Evolutionary conservation across 306 rosid genomes (phyloP).

Genomic region (Cucumis sativus): DNA sequence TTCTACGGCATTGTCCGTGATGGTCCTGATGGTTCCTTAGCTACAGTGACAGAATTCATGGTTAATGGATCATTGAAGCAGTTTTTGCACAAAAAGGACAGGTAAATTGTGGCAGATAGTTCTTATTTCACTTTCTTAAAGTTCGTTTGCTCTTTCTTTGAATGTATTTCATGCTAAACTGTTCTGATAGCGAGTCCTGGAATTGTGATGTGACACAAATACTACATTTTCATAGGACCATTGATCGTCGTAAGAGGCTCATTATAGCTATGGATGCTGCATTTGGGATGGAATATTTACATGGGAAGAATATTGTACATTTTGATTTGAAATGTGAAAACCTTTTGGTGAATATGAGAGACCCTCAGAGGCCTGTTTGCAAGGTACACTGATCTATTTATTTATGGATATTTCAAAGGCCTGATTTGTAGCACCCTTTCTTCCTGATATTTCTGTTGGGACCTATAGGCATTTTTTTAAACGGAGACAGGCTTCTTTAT

Average conservation of each 20-base stretch:
- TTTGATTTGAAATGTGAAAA: slow-evolving; percentile 98
- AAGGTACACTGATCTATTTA: slow-evolving; percentile 39
- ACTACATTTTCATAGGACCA: slow-evolving; percentile 53
- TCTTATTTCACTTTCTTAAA: background rate
- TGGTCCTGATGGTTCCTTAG: slow-evolving; percentile 97
- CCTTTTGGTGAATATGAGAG: slow-evolving; percentile 94
- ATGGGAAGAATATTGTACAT: slow-evolving; percentile 90
- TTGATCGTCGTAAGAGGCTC: slow-evolving; percentile 95
- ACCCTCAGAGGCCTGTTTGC: slow-evolving; percentile 95
- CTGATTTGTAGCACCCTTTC: background rate
- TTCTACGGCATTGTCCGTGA: slow-evolving; percentile 97
- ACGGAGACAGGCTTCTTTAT: too few species aligned
- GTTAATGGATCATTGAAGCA: slow-evolving; percentile 95
- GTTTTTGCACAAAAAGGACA: slow-evolving; percentile 95
- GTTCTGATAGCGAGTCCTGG: background rate
- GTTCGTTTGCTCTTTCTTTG: background rate
- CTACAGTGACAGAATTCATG: slow-evolving; percentile 98
- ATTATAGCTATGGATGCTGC: slow-evolving; percentile 99
- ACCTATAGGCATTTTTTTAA: too few species aligned
- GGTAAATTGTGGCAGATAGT: slow-evolving; percentile 27
- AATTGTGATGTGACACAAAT: slow-evolving; percentile 5
- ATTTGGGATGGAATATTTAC: slow-evolving; percentile 98
- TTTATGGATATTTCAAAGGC: background rate
- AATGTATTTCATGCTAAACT: background rate
- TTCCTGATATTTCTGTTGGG: background rate